Percentiles rank a stretch among this genome's conserved stretches.
These are phyloP conservation scores for Penicillium cosmopolitanum DNA, from an alignment of 495 filamentous ascomycete genomes.

Conservation along the genomic window DNA sequence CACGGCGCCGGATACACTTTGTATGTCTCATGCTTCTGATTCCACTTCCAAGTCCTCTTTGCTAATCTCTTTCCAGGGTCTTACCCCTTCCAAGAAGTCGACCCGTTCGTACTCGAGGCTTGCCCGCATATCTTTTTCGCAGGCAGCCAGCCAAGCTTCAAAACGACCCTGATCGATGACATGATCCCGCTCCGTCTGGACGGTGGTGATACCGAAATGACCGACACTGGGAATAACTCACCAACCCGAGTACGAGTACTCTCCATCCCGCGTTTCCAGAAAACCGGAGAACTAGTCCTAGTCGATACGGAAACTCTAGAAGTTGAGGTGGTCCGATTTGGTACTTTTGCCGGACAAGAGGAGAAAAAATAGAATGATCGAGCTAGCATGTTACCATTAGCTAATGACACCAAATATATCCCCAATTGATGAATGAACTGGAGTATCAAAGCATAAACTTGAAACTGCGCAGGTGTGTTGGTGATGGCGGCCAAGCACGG, in stretches of 20 bases:
- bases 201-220: slow-evolving; percentile 46
- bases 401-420: slow-evolving; percentile 8
- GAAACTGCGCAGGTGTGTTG: not conserved
- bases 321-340: slow-evolving; percentile 70
- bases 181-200: slow-evolving; percentile 38
- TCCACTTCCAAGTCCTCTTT: not conserved
- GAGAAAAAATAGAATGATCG: slow-evolving; percentile 41
- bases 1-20: slow-evolving; percentile 94
- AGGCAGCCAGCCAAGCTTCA: slow-evolving; percentile 84
- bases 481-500: not conserved
- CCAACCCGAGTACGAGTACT: slow-evolving; percentile 75
- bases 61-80: slow-evolving; percentile 62
- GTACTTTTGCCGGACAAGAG: slow-evolving; percentile 50
- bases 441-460: not conserved
- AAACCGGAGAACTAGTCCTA: slow-evolving; percentile 81
- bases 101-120: slow-evolving; percentile 80
- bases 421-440: not conserved
- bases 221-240: slow-evolving; percentile 45
- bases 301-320: slow-evolving; percentile 86
- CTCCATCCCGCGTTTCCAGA: slow-evolving; percentile 76
- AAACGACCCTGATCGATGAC: slow-evolving; percentile 70
- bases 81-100: slow-evolving; percentile 90
- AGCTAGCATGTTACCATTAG: slow-evolving; percentile 12
- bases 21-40: slow-evolving; percentile 55
- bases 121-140: slow-evolving; percentile 92